Conservation (phyloP, 2,329 filamentous ascomycete genomes). For the Fusarium virguliforme region DNA sequence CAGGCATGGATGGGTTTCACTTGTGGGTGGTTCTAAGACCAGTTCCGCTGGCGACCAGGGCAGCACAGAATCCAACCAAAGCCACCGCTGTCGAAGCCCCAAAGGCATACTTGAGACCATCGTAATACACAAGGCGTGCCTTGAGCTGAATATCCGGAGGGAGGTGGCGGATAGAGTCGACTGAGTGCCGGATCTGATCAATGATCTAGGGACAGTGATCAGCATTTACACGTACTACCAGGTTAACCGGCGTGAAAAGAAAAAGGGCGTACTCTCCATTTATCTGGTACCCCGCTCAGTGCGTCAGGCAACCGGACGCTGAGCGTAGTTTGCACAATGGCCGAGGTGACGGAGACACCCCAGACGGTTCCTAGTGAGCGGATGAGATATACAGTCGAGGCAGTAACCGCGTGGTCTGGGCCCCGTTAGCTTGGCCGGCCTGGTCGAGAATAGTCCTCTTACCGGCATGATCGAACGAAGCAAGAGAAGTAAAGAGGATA, state of each 20-base stretch:
- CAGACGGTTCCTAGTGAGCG: constrained; percentile 76
- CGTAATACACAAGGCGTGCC: constrained; percentile 73
- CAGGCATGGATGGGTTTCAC: not conserved
- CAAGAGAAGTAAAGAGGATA: constrained; percentile 74
- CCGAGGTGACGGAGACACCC: constrained; percentile 75
- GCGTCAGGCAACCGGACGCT: constrained; percentile 68
- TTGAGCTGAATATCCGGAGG: constrained; percentile 71
- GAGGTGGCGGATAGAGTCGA: constrained; percentile 68
- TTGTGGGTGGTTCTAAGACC: constrained; percentile 52
- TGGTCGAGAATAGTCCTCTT: constrained; percentile 38
- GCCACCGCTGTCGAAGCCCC: constrained; percentile 69
- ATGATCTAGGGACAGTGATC: constrained; percentile 65
- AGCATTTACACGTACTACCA: constrained; percentile 31
- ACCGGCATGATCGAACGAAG: constrained; percentile 75
- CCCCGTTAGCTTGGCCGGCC: not conserved
- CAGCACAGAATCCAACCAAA: constrained; percentile 59
- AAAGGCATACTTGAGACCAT: constrained; percentile 71
- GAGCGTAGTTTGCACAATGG: constrained; percentile 75
- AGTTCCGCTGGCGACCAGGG: constrained; percentile 52
- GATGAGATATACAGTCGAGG: constrained; percentile 76
- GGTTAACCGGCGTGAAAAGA: constrained; percentile 33
- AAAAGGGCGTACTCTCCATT: constrained; percentile 67
- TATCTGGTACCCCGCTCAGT: constrained; percentile 70
- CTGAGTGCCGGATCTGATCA: constrained; percentile 74
- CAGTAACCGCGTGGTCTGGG: constrained; percentile 74